A percentile compares a stretch with the other conserved stretches of the same genome.
phyloP scores from a whole-genome alignment of 2,329 filamentous ascomycete species.

The Stromatinia cepivora region DNA sequence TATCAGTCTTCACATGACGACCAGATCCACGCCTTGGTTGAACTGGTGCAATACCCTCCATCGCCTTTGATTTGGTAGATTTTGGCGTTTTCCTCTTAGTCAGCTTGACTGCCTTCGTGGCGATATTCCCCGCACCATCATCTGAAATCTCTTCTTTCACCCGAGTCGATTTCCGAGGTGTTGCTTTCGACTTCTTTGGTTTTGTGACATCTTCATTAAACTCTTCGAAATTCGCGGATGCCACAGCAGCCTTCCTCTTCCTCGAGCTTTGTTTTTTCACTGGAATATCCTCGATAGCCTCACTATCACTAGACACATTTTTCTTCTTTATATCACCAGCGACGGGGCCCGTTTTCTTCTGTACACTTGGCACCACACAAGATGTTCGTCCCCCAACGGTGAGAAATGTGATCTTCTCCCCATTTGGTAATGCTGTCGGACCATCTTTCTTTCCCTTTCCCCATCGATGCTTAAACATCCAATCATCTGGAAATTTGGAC shows the following conservation, averaged over 20 bases:
- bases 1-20: neutral
- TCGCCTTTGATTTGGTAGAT: constrained; percentile 15
- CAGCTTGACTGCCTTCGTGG: neutral
- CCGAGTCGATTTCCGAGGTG: neutral
- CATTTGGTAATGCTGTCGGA: constrained; percentile 70
- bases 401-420: constrained; percentile 80
- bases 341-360: constrained; percentile 65
- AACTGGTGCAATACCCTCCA: neutral
- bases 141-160: neutral
- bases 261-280: neutral
- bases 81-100: constrained; percentile 24
- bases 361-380: constrained; percentile 79
- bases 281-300: constrained; percentile 25
- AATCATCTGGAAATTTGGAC: constrained; percentile 78
- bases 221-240: neutral
- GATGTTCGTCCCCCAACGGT: constrained; percentile 91
- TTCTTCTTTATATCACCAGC: constrained; percentile 37
- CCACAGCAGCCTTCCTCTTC: constrained; percentile 20
- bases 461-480: constrained; percentile 90
- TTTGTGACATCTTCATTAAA: neutral
- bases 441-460: constrained; percentile 78
- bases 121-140: neutral
- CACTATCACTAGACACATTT: constrained; percentile 47
- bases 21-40: neutral
- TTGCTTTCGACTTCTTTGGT: constrained; percentile 1